Evolutionary conservation across 177 flowering plant genomes (phyloP).

Genomic region (Vitis hybrid): DNA sequence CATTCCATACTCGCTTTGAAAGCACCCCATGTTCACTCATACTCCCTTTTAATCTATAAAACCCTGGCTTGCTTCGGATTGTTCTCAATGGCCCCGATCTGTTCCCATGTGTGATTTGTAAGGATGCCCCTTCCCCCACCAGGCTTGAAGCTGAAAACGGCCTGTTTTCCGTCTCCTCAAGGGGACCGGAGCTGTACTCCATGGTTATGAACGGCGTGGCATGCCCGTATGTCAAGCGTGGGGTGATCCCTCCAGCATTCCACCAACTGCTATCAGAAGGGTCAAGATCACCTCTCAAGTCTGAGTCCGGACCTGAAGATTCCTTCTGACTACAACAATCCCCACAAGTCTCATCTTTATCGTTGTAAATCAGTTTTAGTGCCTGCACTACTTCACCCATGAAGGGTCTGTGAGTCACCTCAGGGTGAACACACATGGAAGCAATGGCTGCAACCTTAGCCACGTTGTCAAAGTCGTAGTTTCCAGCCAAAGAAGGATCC

Average conservation of each 20-base stretch:
- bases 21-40: slow-evolving; percentile 82
- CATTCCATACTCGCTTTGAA: slow-evolving; percentile 39
- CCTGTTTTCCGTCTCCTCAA: slow-evolving; percentile 66
- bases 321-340: slow-evolving; percentile 71
- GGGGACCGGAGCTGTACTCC: slow-evolving; percentile 90
- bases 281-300: slow-evolving; percentile 57
- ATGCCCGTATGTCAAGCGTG: slow-evolving; percentile 62
- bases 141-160: slow-evolving; percentile 59
- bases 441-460: slow-evolving; percentile 96
- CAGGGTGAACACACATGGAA: slow-evolving; percentile 91
- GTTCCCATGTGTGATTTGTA: slow-evolving; percentile 54
- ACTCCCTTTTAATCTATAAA: slow-evolving; percentile 74
- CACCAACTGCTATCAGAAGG: slow-evolving; percentile 79
- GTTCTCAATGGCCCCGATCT: slow-evolving; percentile 87
- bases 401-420: slow-evolving; percentile 90
- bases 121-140: slow-evolving; percentile 41
- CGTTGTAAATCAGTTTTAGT: slow-evolving; percentile 82
- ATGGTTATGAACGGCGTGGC: slow-evolving; percentile 85
- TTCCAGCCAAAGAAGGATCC: slow-evolving; percentile 74
- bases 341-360: slow-evolving; percentile 62
- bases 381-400: slow-evolving; percentile 99
- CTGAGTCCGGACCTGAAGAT: slow-evolving; percentile 67
- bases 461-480: slow-evolving; percentile 73
- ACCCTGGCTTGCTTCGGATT: slow-evolving; percentile 51
- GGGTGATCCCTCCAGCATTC: slow-evolving; percentile 59